phyloP scores from a whole-genome alignment of 2,329 filamentous ascomycete genomes.

The Samsoniella hepiali region DNA sequence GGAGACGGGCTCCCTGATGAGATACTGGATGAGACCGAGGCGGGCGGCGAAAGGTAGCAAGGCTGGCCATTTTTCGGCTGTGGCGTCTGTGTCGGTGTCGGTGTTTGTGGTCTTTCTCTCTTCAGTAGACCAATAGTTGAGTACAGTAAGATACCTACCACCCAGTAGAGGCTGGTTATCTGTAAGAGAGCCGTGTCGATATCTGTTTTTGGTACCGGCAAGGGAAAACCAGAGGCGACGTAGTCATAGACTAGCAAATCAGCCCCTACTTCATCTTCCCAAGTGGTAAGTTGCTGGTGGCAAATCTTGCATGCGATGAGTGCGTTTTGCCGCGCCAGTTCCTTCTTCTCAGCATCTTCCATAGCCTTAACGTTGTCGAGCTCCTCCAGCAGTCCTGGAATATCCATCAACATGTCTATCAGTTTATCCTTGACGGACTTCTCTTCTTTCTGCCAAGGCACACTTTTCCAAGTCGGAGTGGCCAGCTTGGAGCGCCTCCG shows the following conservation, averaged over 20 bases:
- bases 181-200: slow-evolving; percentile 7
- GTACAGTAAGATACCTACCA: slow-evolving; percentile 4
- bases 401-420: slow-evolving; percentile 11
- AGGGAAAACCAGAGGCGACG: neutral
- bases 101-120: neutral
- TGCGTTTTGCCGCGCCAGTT: neutral
- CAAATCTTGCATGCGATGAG: neutral
- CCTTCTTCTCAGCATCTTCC: neutral
- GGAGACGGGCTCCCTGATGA: neutral
- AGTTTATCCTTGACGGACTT: slow-evolving; percentile 13
- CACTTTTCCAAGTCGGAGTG: neutral
- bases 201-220: slow-evolving; percentile 9
- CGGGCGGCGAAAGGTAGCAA: neutral
- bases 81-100: neutral
- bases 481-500: neutral
- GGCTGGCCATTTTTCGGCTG: neutral
- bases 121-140: neutral
- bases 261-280: slow-evolving; percentile 8
- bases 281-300: neutral
- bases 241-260: slow-evolving; percentile 5
- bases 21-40: neutral
- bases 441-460: neutral
- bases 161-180: slow-evolving; percentile 11
- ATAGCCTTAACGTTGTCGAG: neutral
- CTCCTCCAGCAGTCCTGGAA: slow-evolving; percentile 6